These are phyloP conservation scores for Escallonia rubra DNA, from an alignment of 129 eudicot species.

Conservation along the genomic window DNA sequence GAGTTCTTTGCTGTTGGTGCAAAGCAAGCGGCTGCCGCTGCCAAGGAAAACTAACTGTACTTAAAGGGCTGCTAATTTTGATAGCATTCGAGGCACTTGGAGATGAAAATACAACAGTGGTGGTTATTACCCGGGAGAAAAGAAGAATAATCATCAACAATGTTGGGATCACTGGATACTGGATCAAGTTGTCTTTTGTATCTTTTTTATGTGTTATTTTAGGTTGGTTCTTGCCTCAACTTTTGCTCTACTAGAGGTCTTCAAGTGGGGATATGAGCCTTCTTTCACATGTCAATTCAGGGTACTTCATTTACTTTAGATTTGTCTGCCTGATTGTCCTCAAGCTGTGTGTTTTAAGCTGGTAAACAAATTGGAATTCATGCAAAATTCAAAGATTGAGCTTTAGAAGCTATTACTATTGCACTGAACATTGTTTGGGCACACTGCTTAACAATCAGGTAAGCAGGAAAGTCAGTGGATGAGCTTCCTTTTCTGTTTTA, in stretches of 20 bases:
- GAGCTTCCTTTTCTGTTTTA: too few species aligned
- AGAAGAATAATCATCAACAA: conserved; percentile 11
- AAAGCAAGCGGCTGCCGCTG: conserved; percentile 30
- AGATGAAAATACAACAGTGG: neutral
- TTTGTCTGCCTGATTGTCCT: too few species aligned
- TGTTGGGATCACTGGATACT: neutral
- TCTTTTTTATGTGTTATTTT: neutral
- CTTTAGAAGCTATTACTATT: too few species aligned
- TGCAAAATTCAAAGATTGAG: too few species aligned
- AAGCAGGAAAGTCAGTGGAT: too few species aligned
- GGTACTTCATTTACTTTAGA: neutral
- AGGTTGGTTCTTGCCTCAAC: neutral
- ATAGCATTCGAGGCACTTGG: neutral
- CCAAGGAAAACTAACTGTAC: conserved; percentile 19
- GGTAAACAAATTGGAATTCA: too few species aligned
- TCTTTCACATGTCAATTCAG: neutral
- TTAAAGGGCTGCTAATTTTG: neutral
- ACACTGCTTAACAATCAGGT: too few species aligned
- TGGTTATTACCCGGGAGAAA: neutral
- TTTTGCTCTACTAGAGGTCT: neutral
- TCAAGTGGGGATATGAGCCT: neutral
- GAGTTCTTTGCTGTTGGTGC: conserved; percentile 95
- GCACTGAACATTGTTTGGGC: too few species aligned
- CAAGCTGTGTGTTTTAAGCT: too few species aligned
- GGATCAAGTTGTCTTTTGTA: neutral